Conservation (phyloP, 2,329 filamentous ascomycete genomes). For the Sarocladium brachiariae region DNA sequence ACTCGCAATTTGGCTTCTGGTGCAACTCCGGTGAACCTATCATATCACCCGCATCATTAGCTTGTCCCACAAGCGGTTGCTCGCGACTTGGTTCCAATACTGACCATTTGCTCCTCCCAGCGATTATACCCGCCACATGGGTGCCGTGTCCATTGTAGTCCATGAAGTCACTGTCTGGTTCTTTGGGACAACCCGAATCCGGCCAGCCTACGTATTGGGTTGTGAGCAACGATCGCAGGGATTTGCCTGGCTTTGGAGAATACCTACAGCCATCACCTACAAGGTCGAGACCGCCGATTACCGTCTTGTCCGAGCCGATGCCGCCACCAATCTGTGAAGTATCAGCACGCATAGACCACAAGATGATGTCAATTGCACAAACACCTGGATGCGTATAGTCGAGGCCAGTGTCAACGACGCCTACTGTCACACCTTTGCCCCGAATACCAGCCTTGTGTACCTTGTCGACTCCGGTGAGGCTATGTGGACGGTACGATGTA, state of each 20-base stretch:
- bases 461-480: conserved; percentile 16
- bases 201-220: background rate
- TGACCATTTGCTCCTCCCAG: conserved; percentile 9
- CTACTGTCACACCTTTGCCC: conserved; percentile 18
- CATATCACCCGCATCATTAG: background rate
- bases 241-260: background rate
- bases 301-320: conserved; percentile 1
- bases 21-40: conserved; percentile 11
- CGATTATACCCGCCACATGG: conserved; percentile 23
- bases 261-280: conserved; percentile 8
- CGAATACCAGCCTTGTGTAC: conserved; percentile 17
- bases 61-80: background rate
- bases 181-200: background rate
- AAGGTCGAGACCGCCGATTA: conserved; percentile 6
- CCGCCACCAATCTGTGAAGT: conserved; percentile 3
- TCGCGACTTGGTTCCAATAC: background rate
- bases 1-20: conserved; percentile 5
- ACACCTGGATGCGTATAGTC: conserved; percentile 17
- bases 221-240: background rate
- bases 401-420: conserved; percentile 19
- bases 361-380: background rate
- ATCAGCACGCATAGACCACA: background rate
- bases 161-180: conserved; percentile 15
- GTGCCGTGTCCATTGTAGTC: conserved; percentile 19
- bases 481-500: conserved; percentile 5